These are phyloP conservation scores for Flaveria robusta DNA, from an alignment of 129 eudicot species.

Conservation along the genomic window DNA sequence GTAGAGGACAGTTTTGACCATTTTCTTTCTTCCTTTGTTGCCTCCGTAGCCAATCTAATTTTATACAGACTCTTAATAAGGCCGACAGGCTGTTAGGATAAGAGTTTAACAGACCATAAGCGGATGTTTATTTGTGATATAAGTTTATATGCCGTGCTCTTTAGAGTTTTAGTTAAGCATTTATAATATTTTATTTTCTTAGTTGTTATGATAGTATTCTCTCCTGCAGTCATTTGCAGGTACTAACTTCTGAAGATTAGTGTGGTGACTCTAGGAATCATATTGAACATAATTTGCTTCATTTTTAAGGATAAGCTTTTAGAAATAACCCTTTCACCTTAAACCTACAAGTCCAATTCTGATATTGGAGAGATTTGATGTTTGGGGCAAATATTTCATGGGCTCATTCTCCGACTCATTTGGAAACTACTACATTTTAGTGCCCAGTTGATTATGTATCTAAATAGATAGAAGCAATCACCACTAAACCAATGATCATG, in stretches of 20 bases:
- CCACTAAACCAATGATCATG: too few species aligned
- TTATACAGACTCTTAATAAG: constrained; percentile 55
- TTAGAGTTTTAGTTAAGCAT: not conserved
- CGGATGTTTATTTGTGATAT: constrained; percentile 38
- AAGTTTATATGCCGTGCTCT: constrained; percentile 3
- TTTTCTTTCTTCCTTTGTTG: constrained; percentile 8
- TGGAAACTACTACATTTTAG: too few species aligned
- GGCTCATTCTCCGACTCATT: too few species aligned
- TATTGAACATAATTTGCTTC: too few species aligned
- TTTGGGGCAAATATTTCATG: too few species aligned
- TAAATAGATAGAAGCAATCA: too few species aligned
- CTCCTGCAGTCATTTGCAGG: not conserved
- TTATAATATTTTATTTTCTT: not conserved
- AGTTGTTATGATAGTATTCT: not conserved
- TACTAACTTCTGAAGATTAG: not conserved
- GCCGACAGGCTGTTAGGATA: constrained; percentile 25
- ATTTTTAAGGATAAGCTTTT: too few species aligned
- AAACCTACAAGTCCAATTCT: too few species aligned
- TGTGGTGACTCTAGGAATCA: not conserved
- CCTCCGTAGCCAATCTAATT: constrained; percentile 30
- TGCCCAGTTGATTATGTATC: too few species aligned
- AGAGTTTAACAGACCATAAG: constrained; percentile 30
- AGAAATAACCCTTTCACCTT: too few species aligned
- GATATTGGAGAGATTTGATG: too few species aligned
- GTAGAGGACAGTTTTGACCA: constrained; percentile 49